phyloP scores from a whole-genome alignment of 1,139 yeast species.

The Kazachstania sp. region DNA sequence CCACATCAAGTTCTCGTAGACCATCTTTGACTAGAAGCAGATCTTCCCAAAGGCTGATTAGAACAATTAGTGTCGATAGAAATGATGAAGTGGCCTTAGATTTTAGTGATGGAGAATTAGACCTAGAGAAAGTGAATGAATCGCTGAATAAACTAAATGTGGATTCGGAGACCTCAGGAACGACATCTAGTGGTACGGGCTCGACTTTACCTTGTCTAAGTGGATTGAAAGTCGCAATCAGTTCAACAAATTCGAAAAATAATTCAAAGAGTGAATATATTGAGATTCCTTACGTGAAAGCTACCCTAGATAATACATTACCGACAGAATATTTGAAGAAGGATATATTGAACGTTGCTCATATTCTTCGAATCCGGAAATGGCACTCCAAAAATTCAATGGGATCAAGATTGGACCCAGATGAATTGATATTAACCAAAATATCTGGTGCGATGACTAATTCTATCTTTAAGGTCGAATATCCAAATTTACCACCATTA shows the following conservation, averaged over 20 bases:
- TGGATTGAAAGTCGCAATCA: constrained; percentile 8
- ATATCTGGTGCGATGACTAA: constrained; percentile 92
- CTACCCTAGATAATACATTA: constrained; percentile 54
- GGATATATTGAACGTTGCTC: constrained; percentile 62
- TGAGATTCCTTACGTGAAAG: constrained; percentile 32
- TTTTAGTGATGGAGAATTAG: constrained; percentile 1
- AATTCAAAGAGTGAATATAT: constrained; percentile 15
- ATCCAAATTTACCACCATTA: constrained; percentile 37
- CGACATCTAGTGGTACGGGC: neutral
- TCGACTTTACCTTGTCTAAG: constrained; percentile 4
- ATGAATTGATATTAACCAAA: constrained; percentile 45
- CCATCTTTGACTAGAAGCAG: constrained; percentile 23
- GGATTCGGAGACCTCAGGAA: neutral
- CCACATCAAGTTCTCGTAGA: constrained; percentile 20
- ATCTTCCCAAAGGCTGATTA: constrained; percentile 26
- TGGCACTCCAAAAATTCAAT: constrained; percentile 47
- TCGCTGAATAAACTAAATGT: neutral
- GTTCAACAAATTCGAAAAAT: neutral
- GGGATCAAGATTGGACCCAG: constrained; percentile 24
- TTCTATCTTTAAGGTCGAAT: constrained; percentile 63
- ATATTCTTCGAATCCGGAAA: constrained; percentile 58
- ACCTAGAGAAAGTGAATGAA: neutral
- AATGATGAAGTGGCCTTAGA: constrained; percentile 2
- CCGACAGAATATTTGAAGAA: constrained; percentile 80
- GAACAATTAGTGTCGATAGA: constrained; percentile 25